Base-by-base conservation (phyloP, 164 flowering plant species). In the Chloranthus sessilifolius region DNA sequence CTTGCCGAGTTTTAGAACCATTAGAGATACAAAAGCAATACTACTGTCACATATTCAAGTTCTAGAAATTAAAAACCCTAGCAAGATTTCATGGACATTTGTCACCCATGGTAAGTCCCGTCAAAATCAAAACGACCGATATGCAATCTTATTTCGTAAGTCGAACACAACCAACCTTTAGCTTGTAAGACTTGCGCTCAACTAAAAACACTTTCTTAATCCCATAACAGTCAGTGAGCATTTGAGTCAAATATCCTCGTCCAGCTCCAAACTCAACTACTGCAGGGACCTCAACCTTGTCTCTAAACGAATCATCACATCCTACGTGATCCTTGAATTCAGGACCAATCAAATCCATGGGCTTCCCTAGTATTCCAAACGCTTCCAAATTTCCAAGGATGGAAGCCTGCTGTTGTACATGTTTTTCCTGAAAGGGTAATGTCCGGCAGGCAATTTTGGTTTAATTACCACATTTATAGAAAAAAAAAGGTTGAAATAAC, bases 231-330 rank as follows among this genome's bases (percentile, higher is more conserved):
- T 88, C 95, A 4, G 88, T 82, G 9, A 92, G 85, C 81, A 81
- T 72, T 54, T 92, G 98, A 16, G 96, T 85, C 74, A 92, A 73
- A 68, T 92, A 92, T 29, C 95, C 98, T 67, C 95, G 85, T 29
- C 98, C 98, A 16, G 98, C 98, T 64, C 98, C 98, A 67, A 92
- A 88, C 65, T 88, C 96, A 49, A 92, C 80, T 37, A 92, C 85
- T 6, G 89, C 77, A 50, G 83, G 69, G 26, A 63, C 65, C 23
- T 25, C 55, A 50, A 47, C 44, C 58, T 59, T 48, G 42, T 47
- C 53, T 44, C 33, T 58, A 50, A 31, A 51, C 21, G 61, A 50
- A 4, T 41, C 56, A 20, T 52, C 43, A 37, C 28, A 11, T 19
- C 43, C 55, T 24, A 40, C 22, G 4, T 31, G 33, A 20, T 72